Base-by-base conservation (phyloP, 768 basidiomycete genomes). In the Tremella yokohamensis region DNA sequence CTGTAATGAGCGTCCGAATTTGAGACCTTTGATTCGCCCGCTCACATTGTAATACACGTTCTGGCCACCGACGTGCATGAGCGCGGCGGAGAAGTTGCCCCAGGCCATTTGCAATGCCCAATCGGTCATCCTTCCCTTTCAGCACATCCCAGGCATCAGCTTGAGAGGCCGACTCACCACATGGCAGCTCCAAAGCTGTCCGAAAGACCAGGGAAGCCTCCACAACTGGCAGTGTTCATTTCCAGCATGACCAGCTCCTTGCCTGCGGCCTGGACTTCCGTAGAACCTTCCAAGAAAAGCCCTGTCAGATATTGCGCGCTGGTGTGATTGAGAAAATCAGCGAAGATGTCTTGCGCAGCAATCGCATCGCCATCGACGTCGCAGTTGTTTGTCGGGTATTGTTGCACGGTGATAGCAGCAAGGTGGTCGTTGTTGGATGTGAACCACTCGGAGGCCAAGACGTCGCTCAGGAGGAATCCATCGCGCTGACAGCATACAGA, bases 171-270 rank as follows among this genome's bases (percentile, higher is more conserved):
- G 8, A 84, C 63, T 2, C 77, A 83, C 85, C 85, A 87, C 1
- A 87, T 75, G 2, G 84, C 83, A 0, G 82, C 84, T 1, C 77
- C 79, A 58, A 82, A 87, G 64, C 81, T 72, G 79, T 88, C 82
- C 78, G 85, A 72, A 75, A 85, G 79, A 52, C 80, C 79, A 12
- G 76, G 70, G 67, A 80, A 82, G 16, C 80, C 81, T 61, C 79
- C 81, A 69, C 82, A 83, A 49, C 78, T 80, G 2, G 80, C 80
- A 0, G 86, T 80, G 53, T 87, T 87, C 12, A 84, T 86, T 74
- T 88, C 86, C 61, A 87, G 81, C 84, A 87, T 85, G 52, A 85
- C 64, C 34, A 86, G 73, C 18, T 80, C 79, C 56, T 75, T 76
- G n/a, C 74, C 70, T 19, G 64, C 61, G 0, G 69, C 70, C 60